A percentile compares a stretch with the other conserved stretches of the same genome.
Evolutionary conservation across 2,329 filamentous ascomycete genomes (phyloP).

Genomic region (Verticillium nubilum): DNA sequence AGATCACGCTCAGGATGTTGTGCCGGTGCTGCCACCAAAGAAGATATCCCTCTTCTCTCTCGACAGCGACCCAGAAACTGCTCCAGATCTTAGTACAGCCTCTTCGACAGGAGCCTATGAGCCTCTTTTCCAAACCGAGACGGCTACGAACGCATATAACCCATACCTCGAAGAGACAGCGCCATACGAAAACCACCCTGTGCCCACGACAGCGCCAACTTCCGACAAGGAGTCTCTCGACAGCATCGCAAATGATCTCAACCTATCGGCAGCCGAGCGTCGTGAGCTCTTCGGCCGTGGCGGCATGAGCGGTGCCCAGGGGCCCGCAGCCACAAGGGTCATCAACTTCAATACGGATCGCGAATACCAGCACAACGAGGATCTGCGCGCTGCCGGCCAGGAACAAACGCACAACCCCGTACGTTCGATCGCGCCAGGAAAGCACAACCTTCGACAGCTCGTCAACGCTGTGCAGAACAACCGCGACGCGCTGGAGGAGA

Average conservation of each 20-base stretch:
- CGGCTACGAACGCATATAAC: constrained; percentile 19
- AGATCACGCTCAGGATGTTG: constrained; percentile 6
- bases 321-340: constrained; percentile 46
- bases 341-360: constrained; percentile 84
- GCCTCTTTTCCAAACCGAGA: constrained; percentile 38
- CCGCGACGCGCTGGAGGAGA: constrained; percentile 84
- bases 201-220: constrained; percentile 20
- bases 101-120: constrained; percentile 35
- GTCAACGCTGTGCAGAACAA: constrained; percentile 79
- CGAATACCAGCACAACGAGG: constrained; percentile 84
- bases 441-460: constrained; percentile 84
- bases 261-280: constrained; percentile 69
- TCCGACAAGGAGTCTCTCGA: constrained; percentile 55
- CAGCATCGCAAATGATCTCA: constrained; percentile 69
- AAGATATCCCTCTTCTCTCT: constrained; percentile 68
- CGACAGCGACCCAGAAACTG: constrained; percentile 30
- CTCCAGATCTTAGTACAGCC: constrained; percentile 12
- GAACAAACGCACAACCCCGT: constrained; percentile 75
- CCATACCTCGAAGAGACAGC: constrained; percentile 21
- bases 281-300: constrained; percentile 81
- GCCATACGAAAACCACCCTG: constrained; percentile 22
- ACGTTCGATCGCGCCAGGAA: constrained; percentile 75
- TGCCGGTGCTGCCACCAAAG: constrained; percentile 30
- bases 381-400: constrained; percentile 64
- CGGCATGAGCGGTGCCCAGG: constrained; percentile 29